Evolutionary conservation across 768 basidiomycete genomes (phyloP), one percentile per base, ranked within the genome.

Genomic region (Lactarius sp.): DNA sequence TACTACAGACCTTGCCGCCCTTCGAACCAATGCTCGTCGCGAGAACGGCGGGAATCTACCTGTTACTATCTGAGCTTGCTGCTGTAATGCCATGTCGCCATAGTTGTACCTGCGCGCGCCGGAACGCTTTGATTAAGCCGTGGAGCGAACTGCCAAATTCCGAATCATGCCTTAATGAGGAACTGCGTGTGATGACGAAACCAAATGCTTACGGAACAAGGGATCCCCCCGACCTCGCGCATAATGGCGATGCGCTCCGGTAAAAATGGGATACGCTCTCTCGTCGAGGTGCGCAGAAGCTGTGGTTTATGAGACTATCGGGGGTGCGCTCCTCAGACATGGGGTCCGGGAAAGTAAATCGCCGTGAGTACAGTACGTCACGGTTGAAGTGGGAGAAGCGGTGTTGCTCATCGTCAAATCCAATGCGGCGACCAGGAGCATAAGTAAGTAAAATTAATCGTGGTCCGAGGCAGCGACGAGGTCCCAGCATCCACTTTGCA

Each of bases 281-380:
- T 75, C 9, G 81, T 86, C 60, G 79, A 8, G 77, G 66, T 0
- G 84, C 80, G 2, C 82, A 90, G 70, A 6, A 27, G 22, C 80
- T 27, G 22, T 27, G 22, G 2, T 27, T 27, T 27, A 27, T 27
- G 22, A 27, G 22, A 27, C 22, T 77, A 70, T 92, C 87, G 0
- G 92, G 87, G 69, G 91, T 93, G 9, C 78, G 77, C 1, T 71
- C 76, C 67, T 84, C 79, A 18, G 84, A 86, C 4, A 87, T 93
- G 94, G 93, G 92, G 68, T 89, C 85, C 1, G 86, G 90, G 65
- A 94, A 85, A 4, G 90, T 94, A 7, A 46, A 47, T 41, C 34
- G 7, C 47, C 56, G 49, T 27, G 20, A 49, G 18, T 27, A 27
- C 22, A 2, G 22, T 27, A 27, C 22, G 22, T 27, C 22, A 27